phyloP scores from a whole-genome alignment of 805 yeast species.

The Candida maltosa region DNA sequence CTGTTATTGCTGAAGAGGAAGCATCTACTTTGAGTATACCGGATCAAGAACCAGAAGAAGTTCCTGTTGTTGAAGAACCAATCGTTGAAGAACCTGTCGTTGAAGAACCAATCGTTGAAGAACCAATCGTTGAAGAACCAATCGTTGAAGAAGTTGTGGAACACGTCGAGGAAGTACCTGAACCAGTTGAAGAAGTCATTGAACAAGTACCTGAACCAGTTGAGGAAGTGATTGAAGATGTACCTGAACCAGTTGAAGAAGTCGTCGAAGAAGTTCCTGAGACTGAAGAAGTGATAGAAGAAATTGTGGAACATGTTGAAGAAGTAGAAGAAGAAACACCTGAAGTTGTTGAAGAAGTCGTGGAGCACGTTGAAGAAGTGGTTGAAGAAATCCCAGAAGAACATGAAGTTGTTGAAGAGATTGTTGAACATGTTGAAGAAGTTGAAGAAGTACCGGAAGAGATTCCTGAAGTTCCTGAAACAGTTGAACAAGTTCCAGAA shows the following conservation, averaged over 20 bases:
- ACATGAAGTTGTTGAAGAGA: too few relatives aligned
- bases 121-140: constrained; percentile 5
- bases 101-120: constrained; percentile 9
- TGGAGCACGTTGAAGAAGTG: not conserved
- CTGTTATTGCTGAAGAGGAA: too few relatives aligned
- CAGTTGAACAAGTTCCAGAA: constrained; percentile 8
- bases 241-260: constrained; percentile 8
- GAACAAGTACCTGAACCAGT: constrained; percentile 3
- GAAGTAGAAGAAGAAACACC: not conserved
- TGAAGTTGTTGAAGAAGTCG: constrained; percentile 3
- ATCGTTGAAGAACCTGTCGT: not conserved
- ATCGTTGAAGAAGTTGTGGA: constrained; percentile 5
- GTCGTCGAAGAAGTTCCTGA: constrained; percentile 6
- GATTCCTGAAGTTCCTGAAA: constrained; percentile 4
- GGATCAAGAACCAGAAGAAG: too few relatives aligned
- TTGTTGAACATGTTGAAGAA: not conserved
- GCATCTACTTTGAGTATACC: too few relatives aligned
- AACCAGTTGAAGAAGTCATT: constrained; percentile 4
- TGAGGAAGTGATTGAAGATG: constrained; percentile 9
- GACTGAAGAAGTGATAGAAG: not conserved
- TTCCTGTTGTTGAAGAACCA: not conserved
- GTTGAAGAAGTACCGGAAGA: not conserved
- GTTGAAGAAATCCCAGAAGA: not conserved
- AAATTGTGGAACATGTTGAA: constrained; percentile 1
- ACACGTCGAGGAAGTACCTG: constrained; percentile 3